Base-by-base conservation (phyloP, 2,329 filamentous ascomycete species). In the Trichoderma brevicompactum region DNA sequence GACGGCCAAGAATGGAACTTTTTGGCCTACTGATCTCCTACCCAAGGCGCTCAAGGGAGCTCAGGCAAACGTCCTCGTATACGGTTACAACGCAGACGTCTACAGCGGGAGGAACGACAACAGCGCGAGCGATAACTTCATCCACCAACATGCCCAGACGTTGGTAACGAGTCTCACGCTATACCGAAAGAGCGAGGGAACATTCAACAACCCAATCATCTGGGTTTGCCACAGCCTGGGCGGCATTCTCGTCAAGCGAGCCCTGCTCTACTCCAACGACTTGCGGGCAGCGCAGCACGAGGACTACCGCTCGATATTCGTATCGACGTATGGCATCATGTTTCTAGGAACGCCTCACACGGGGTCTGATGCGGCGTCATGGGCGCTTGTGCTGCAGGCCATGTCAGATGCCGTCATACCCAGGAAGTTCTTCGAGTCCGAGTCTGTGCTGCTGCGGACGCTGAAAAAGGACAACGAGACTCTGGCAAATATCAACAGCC, bases 311-410 rank as follows among this genome's bases (percentile, higher is more conserved):
- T 89, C 88, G 10, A 85, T 92, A 60, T 92, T 85, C 69, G 83
- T 92, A 9, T 92, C 89, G 1, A 93, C 91, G 0, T 93, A 89
- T 72, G 91, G 87, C 28, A 85, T 93, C 65, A 81, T 93, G 40
- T 94, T 94, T 74, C 81, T 94, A 34, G 91, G 90, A 13, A 94
- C 91, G 13, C 91, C 91, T 7, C 91, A 93, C 74, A 86, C 83
- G 17, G 90, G 90, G 8, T 87, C 89, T 1, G 87, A 88, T 68
- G 77, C 88, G 2, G 90, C 89, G 1, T 83, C 85, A 70, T 92
- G 89, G 89, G 89, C 86, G 0, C 77, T 83, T 10, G 79, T 90
- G 63, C 78, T 92, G 40, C 89, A 92, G 75, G 84, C 83, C 68
- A 89, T 92, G 80, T 86, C 87, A 58, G 83, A 85, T 61, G 83